Evolutionary conservation across 257 asterid genomes (phyloP).

Genomic region (Solanum arcanum): DNA sequence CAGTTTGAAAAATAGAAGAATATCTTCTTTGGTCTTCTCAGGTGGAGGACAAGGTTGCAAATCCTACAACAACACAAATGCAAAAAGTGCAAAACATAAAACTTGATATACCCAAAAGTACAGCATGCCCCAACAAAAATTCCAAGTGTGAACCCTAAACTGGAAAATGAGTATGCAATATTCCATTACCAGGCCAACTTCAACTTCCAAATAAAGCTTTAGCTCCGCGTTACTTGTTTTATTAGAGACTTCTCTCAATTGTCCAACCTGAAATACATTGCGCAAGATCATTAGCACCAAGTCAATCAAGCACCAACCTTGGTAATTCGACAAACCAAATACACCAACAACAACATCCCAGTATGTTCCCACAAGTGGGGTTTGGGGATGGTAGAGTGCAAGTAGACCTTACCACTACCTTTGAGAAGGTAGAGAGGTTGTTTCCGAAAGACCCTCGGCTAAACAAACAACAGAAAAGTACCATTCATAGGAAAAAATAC

Average conservation of each 20-base stretch:
- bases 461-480: not conserved
- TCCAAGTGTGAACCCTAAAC: not conserved
- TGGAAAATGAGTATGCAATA: not conserved
- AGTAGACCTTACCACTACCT: not conserved
- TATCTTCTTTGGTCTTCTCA: slow-evolving; percentile 59
- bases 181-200: slow-evolving; percentile 43
- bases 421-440: not conserved
- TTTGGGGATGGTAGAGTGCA: not conserved
- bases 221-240: slow-evolving; percentile 63
- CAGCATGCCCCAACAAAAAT: not conserved
- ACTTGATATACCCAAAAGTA: not conserved
- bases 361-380: not conserved
- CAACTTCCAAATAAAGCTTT: slow-evolving; percentile 65
- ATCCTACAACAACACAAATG: slow-evolving; percentile 25
- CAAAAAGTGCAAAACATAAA: not conserved
- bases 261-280: slow-evolving; percentile 49
- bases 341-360: not conserved
- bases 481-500: not conserved
- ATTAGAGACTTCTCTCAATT: slow-evolving; percentile 64
- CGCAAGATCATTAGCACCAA: slow-evolving; percentile 3
- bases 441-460: not conserved
- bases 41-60: slow-evolving; percentile 48
- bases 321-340: not conserved
- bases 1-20: slow-evolving; percentile 63
- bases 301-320: not conserved